Percentiles rank a stretch among this genome's conserved stretches.
Conservation (phyloP, 345 rosid species). For the Murraya paniculata region DNA sequence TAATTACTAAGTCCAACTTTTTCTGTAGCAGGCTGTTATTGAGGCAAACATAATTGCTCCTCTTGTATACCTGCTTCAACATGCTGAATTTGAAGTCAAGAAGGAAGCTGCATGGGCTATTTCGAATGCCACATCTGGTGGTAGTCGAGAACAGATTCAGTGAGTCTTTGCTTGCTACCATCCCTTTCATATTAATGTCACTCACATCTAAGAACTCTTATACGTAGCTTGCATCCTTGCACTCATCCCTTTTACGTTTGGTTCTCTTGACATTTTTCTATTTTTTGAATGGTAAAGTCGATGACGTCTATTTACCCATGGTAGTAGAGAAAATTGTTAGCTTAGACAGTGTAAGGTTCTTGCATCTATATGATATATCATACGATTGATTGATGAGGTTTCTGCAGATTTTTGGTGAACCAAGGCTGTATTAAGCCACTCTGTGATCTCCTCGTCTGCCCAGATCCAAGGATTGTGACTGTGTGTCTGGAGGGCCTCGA, state of each 20-base stretch:
- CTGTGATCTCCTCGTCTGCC: slow-evolving; percentile 37
- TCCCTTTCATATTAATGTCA: background rate
- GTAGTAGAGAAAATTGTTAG: background rate
- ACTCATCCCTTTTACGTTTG: background rate
- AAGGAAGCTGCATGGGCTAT: slow-evolving; percentile 50
- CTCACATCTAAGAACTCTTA: background rate
- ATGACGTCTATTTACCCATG: background rate
- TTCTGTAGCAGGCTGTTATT: slow-evolving; percentile 34
- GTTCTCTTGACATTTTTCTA: background rate
- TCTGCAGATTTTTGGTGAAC: slow-evolving; percentile 33
- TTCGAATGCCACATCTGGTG: slow-evolving; percentile 39
- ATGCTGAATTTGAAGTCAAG: slow-evolving; percentile 40
- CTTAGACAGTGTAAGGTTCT: background rate
- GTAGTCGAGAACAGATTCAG: slow-evolving; percentile 35
- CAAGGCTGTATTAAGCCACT: slow-evolving; percentile 43
- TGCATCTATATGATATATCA: background rate
- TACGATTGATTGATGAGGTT: background rate
- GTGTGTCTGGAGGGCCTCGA: slow-evolving; percentile 41
- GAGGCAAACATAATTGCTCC: slow-evolving; percentile 35
- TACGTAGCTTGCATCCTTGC: background rate
- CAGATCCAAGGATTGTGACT: slow-evolving; percentile 29
- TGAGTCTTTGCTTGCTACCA: background rate
- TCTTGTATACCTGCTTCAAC: slow-evolving; percentile 39
- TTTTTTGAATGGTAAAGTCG: background rate
- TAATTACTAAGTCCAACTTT: background rate